phyloP scores from a whole-genome alignment of 148 eudicot species.

The Pouteria glomerata region DNA sequence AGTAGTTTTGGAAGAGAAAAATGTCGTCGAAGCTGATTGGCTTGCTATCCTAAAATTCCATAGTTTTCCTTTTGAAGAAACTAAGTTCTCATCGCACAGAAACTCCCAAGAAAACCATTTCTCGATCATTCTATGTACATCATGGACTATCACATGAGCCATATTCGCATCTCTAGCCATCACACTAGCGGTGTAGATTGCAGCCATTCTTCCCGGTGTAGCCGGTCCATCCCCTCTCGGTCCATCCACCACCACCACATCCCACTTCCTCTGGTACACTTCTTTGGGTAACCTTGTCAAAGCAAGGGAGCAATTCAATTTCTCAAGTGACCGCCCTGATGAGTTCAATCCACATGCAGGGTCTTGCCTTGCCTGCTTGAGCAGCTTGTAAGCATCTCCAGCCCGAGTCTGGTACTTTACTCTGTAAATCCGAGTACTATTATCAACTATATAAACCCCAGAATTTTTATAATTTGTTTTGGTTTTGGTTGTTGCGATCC shows the following conservation, averaged over 20 bases:
- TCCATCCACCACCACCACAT: conserved; percentile 81
- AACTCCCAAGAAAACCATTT: conserved; percentile 97
- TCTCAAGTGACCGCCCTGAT: conserved; percentile 14
- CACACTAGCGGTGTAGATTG: conserved; percentile 70
- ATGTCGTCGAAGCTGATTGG: conserved; percentile 28
- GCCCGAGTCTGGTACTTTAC: conserved; percentile 50
- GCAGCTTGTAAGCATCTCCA: conserved; percentile 65
- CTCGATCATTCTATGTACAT: conserved; percentile 71
- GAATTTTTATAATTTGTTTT: conserved; percentile 22
- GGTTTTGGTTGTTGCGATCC: no score
- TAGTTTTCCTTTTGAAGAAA: conserved; percentile 81
- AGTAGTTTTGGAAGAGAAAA: conserved; percentile 22
- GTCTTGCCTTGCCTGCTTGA: conserved; percentile 54
- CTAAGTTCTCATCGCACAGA: conserved; percentile 71
- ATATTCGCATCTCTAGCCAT: conserved; percentile 68
- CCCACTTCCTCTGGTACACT: conserved; percentile 65
- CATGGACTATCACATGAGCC: conserved; percentile 67
- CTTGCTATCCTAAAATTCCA: conserved; percentile 67
- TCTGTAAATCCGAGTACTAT: conserved; percentile 41
- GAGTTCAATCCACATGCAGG: conserved; percentile 33
- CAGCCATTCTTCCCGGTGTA: conserved; percentile 79
- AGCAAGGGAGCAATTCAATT: conserved; percentile 54
- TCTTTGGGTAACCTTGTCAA: conserved; percentile 47
- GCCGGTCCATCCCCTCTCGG: conserved; percentile 63
- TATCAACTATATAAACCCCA: no score